phyloP scores from a whole-genome alignment of 116 monocot species.

The Trichopus zeylanicus region DNA sequence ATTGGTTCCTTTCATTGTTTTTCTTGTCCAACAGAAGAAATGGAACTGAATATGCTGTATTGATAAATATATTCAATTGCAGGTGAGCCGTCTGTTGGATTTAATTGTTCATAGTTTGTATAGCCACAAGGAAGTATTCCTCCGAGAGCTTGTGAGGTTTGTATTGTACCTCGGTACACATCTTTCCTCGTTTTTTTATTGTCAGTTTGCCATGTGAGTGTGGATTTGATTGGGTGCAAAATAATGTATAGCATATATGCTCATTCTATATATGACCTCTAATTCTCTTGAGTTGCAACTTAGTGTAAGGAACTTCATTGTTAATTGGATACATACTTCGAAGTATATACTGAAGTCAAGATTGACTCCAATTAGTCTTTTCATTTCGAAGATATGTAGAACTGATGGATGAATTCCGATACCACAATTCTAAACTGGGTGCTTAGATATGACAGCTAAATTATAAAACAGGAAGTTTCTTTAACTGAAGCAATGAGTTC shows the following conservation, averaged over 20 bases:
- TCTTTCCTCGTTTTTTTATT: not conserved
- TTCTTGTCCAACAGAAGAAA: no score
- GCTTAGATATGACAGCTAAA: no score
- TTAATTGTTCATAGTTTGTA: slow-evolving; percentile 97
- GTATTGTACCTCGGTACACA: slow-evolving; percentile 13
- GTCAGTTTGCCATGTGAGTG: not conserved
- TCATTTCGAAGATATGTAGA: no score
- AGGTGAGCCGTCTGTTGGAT: slow-evolving; percentile 92
- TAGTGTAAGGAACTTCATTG: not conserved
- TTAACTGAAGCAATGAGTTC: no score
- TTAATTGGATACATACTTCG: no score
- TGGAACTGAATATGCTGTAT: no score
- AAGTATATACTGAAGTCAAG: no score
- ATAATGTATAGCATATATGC: not conserved
- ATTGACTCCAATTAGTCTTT: no score
- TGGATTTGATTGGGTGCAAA: not conserved
- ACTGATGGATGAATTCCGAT: no score
- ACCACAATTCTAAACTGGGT: no score
- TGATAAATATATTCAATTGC: slow-evolving; percentile 12
- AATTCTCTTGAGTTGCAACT: not conserved
- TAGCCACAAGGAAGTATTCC: slow-evolving; percentile 97
- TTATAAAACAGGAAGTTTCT: no score
- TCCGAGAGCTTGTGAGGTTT: slow-evolving; percentile 91
- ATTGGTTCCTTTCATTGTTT: no score
- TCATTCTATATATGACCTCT: not conserved